Conservation (phyloP, 129 eudicot genomes). For the Kitagawia praeruptora region DNA sequence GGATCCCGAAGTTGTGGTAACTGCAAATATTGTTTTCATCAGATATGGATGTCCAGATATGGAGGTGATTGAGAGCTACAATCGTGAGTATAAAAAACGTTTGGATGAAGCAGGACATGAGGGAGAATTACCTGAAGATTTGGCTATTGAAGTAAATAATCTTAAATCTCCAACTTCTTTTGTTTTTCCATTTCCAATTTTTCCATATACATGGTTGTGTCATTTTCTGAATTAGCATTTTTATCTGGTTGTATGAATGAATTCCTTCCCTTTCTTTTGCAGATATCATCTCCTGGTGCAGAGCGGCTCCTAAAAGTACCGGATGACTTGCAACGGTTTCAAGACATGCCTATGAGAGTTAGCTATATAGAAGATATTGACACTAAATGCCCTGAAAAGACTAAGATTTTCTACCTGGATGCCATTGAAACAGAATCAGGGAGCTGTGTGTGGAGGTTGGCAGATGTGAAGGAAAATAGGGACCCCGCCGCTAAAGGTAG, state of each 20-base stretch:
- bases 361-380: constrained; percentile 38
- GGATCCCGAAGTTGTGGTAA: background rate
- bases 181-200: background rate
- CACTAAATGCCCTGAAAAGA: constrained; percentile 31
- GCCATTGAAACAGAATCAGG: constrained; percentile 50
- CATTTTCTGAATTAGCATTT: background rate
- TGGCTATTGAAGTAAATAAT: constrained; percentile 75
- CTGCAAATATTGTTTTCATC: constrained; percentile 16
- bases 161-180: background rate
- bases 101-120: constrained; percentile 62
- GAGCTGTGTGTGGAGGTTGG: constrained; percentile 70
- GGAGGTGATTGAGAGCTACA: constrained; percentile 64
- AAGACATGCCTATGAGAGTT: constrained; percentile 74
- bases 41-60: constrained; percentile 79
- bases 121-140: constrained; percentile 68
- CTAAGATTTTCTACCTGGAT: constrained; percentile 51
- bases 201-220: background rate
- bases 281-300: constrained; percentile 95
- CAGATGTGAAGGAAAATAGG: constrained; percentile 82
- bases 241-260: too few relatives aligned
- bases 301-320: constrained; percentile 77
- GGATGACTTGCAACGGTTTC: constrained; percentile 69
- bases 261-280: constrained; percentile 8
- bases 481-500: constrained; percentile 71
- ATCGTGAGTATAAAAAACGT: constrained; percentile 50